Percentiles rank a stretch among this genome's conserved stretches.
These are phyloP conservation scores for Musa itinerans DNA, from an alignment of 176 grass and related monocot genomes.

Conservation along the genomic window DNA sequence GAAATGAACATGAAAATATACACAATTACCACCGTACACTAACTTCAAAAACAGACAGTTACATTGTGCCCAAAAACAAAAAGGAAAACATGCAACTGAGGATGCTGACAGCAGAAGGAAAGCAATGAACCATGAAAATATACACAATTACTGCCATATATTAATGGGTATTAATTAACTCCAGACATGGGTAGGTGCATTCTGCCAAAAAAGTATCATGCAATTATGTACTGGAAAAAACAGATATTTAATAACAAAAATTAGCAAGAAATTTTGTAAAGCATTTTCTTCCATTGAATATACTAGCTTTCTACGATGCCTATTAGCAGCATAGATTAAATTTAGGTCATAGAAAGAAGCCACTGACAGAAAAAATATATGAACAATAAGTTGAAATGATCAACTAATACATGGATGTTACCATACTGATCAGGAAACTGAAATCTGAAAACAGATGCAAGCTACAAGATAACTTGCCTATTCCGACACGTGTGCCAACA, in stretches of 20 bases:
- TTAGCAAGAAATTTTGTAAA: not conserved
- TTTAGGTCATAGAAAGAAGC: not conserved
- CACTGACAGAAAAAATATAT: not conserved
- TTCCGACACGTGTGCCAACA: slow-evolving; percentile 94
- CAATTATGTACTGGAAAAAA: not conserved
- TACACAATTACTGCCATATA: too few species aligned
- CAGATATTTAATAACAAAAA: not conserved
- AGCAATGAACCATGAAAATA: too few species aligned
- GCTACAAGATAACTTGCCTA: slow-evolving; percentile 44
- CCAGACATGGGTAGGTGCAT: not conserved
- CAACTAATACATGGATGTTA: not conserved
- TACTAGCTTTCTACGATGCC: not conserved
- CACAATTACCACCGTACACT: too few species aligned
- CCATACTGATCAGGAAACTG: not conserved
- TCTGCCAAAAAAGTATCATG: not conserved
- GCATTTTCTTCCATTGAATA: not conserved
- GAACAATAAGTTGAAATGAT: not conserved
- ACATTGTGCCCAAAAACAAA: not conserved
- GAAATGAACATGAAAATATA: too few species aligned
- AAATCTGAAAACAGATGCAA: not conserved
- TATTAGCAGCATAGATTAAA: not conserved
- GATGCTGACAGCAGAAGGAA: too few species aligned
- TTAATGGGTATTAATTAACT: not conserved
- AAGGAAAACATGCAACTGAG: too few species aligned
- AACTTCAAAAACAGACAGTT: too few species aligned